Evolutionary conservation across 306 rosid genomes (phyloP), one percentile per base, ranked within the genome.

Genomic region (Myrica gale): DNA sequence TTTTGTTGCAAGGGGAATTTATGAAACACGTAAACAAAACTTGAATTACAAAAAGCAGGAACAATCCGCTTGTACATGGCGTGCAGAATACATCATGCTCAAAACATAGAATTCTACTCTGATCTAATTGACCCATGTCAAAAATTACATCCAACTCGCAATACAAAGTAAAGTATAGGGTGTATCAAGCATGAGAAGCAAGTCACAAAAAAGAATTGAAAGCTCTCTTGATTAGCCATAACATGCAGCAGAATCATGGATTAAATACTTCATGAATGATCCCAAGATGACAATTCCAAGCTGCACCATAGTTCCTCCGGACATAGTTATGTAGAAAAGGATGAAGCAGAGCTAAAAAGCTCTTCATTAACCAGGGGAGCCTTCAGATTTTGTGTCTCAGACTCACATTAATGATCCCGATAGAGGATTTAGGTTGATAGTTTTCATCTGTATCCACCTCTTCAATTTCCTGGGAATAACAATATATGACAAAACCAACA

Each of bases 391-490:
- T 88, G 37, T 80, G 91, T 84, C 80, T 85, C 77, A 92, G 93
- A 68, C 87, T 79, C 78, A 87, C 91, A 4, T 86, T 81, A 61
- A 87, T 87, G 77, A 95, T 92, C 75, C 89, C 85, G 43, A 95
- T 86, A 10, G 88, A 76, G 47, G 92, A 54, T 82, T 92, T 95
- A 42, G 97, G 98, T 45, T 82, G 89, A 86, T 88, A 95, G 71
- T 90, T 94, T 82, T 90, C 97, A 76, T 95, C 98, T 5, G 98
- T 95, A 79, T 95, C 98, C 66, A 95, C 97, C 89, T 92, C 97
- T 82, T 95, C 98, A 52, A 95, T 90, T 82, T 87, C 91, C 91
- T 87, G 87, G 16, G 42, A 9, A 47, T 19, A 47, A 48, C 43
- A 26, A 45, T 1, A 13, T 69, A 15, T 21, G 20, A 69, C 47